A percentile compares a stretch with the other conserved stretches of the same genome.
These are phyloP conservation scores for Monilinia vaccinii-corymbosi DNA, from an alignment of 2,329 filamentous ascomycete genomes.

Conservation along the genomic window DNA sequence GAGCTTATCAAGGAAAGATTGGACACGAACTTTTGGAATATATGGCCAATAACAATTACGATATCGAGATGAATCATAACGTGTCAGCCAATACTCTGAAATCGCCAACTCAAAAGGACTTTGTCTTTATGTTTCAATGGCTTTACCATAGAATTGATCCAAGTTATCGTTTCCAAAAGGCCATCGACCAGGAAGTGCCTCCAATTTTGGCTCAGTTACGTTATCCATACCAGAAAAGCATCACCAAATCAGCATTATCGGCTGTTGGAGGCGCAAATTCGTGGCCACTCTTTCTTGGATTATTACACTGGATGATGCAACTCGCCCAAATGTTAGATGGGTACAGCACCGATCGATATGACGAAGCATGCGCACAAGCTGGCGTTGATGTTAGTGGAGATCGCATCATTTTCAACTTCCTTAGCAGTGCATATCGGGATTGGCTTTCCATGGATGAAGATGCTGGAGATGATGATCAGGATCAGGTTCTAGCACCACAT, in stretches of 20 bases:
- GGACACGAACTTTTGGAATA: constrained; percentile 88
- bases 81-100: constrained; percentile 86
- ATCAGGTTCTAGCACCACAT: constrained; percentile 71
- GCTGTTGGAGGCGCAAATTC: constrained; percentile 88
- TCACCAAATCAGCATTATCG: constrained; percentile 91
- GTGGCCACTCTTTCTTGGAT: constrained; percentile 87
- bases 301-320: constrained; percentile 99
- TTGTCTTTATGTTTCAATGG: constrained; percentile 97
- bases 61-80: constrained; percentile 93
- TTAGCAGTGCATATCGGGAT: constrained; percentile 82
- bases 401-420: constrained; percentile 87
- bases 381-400: constrained; percentile 84
- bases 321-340: constrained; percentile 87
- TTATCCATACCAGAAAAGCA: constrained; percentile 91
- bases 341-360: constrained; percentile 69
- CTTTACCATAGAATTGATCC: constrained; percentile 94
- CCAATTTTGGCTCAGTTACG: constrained; percentile 85
- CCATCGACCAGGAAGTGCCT: constrained; percentile 90
- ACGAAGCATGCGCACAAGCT: constrained; percentile 79
- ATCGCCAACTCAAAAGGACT: constrained; percentile 95
- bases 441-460: constrained; percentile 93
- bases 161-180: constrained; percentile 85
- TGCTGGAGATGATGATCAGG: constrained; percentile 73
- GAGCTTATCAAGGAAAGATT: constrained; percentile 70
- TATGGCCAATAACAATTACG: constrained; percentile 86